Base-by-base conservation (phyloP, 352 stramenopile genomes). In the Pythium biforme region DNA sequence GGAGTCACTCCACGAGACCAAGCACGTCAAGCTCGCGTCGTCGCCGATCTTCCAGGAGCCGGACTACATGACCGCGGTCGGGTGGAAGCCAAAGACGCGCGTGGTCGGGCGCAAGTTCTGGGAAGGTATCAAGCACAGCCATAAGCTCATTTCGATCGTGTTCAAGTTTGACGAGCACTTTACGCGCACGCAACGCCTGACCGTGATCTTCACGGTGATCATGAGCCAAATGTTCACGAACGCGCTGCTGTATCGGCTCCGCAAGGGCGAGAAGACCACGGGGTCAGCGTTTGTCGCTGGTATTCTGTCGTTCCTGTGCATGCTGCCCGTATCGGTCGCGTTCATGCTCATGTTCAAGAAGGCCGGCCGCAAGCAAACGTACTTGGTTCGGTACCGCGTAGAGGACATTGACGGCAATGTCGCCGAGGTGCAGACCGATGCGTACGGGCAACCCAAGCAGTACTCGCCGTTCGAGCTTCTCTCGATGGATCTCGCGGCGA, bases 151-250 rank as follows among this genome's bases (percentile, higher is more conserved):
- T 45, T 86, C 74, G 6, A 89, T 89, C 33, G 64, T 77, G 14
- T 92, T 90, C 64, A 84, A 80, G 60, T 92, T 90, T 65, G 72
- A 92, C 62, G 79, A 89, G 55, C 70, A 84, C 39, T 90, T 89
- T 29, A 78, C 76, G 40, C 80, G 82, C 9, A 66, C 75, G 0
- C 81, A 90, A 55, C 70, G 80, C 0, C 55, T 92, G 19, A 90
- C 81, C 14, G 69, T 92, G 27, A 72, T 92, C 15, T 92, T 90
- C 50, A 89, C 82, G 1, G 66, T 86, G 1, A 69, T 88, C 23
- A 83, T 84, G 62, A 90, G 72, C 55, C 76, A 90, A 39, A 88
- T 92, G 76, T 87, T 92, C 54, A 82, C 72, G 6, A 89, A 89
- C 37, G 77, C 82, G 5, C 40, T 88, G 62, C 66, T 92, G 17